Evolutionary conservation across 208 protist species (phyloP), one percentile per base, ranked within the genome.

Genomic region (Leishmania braziliensis): DNA sequence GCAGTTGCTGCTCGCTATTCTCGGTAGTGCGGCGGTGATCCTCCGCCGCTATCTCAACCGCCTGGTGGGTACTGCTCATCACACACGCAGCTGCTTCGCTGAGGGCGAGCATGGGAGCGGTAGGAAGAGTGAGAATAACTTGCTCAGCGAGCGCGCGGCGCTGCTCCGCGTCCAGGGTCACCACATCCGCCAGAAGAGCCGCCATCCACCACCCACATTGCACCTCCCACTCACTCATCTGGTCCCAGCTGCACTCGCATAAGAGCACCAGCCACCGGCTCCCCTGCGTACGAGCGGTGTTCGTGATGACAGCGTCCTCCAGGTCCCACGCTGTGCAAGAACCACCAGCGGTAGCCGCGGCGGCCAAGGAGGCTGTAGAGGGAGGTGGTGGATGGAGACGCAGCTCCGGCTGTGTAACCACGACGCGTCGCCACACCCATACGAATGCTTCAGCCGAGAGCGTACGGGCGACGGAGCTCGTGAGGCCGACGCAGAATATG

Each of bases 181-280:
- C 88, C 18, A 93, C 86, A 74, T 95, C 89, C 1, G 83, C 77
- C 23, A 94, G 51, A 75, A 93, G 70, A 3, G 90, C 88, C 65
- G 63, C 83, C 80, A 93, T 77, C 91, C 93, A 95, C 93, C 91
- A 95, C 63, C 79, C 86, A 18, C 73, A 81, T 63, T 79, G 65
- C 56, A 88, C 84, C 71, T 75, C 71, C 63, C 50, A 60, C 14
- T 53, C 70, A 43, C 53, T 46, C 70, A 91, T 54, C 63, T 87
- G 86, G 20, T 26, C 46, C 86, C 89, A 94, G 68, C 84, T 80
- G 75, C 88, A 93, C 43, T 71, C 73, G 18, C 78, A 76, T 68
- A 95, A 83, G 14, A 94, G 77, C 48, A 39, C 69, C 76, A 92
- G 80, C 94, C 94, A 97, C 3, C 78, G 84, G 26, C 14, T 16